phyloP scores from a whole-genome alignment of 352 stramenopile species.

The Halophytophthora polymorphica region DNA sequence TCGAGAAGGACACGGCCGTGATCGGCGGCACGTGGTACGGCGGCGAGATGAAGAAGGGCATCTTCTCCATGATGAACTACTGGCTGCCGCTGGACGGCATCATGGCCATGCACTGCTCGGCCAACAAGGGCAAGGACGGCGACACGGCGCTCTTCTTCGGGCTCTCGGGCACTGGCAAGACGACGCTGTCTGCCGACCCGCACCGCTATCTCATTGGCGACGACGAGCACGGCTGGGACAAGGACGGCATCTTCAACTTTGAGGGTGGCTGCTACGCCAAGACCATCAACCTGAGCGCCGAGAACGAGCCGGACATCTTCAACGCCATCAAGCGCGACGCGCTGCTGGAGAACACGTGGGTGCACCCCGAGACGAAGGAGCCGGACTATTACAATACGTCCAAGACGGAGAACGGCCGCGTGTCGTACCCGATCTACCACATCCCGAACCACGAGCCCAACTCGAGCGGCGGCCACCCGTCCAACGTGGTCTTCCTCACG shows the following conservation, averaged over 20 bases:
- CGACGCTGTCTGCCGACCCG: constrained; percentile 90
- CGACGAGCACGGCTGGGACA: constrained; percentile 97
- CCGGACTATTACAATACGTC: constrained; percentile 95
- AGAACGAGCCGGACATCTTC: constrained; percentile 98
- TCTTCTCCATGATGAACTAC: constrained; percentile 99
- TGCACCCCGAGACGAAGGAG: constrained; percentile 68
- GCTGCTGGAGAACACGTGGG: constrained; percentile 96
- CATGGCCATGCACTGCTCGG: constrained; percentile 98
- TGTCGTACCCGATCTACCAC: constrained; percentile 99
- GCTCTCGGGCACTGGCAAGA: constrained; percentile 90
- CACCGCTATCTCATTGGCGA: constrained; percentile 79
- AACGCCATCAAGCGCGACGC: constrained; percentile 95
- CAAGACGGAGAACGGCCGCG: constrained; percentile 98
- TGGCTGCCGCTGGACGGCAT: constrained; percentile 93
- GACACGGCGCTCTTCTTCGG: constrained; percentile 98
- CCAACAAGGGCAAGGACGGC: constrained; percentile 96
- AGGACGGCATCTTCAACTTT: constrained; percentile 99
- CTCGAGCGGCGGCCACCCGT: constrained; percentile 92
- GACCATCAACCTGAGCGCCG: constrained; percentile 95
- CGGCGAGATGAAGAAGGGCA: constrained; percentile 99
- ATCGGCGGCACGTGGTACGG: constrained; percentile 97
- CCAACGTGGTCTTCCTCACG: constrained; percentile 97
- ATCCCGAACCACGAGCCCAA: constrained; percentile 93
- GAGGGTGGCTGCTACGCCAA: constrained; percentile 99
- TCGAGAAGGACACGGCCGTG: constrained; percentile 94